phyloP scores from a whole-genome alignment of 371 early-diverging fungal species.

The Mucor mucedo region DNA sequence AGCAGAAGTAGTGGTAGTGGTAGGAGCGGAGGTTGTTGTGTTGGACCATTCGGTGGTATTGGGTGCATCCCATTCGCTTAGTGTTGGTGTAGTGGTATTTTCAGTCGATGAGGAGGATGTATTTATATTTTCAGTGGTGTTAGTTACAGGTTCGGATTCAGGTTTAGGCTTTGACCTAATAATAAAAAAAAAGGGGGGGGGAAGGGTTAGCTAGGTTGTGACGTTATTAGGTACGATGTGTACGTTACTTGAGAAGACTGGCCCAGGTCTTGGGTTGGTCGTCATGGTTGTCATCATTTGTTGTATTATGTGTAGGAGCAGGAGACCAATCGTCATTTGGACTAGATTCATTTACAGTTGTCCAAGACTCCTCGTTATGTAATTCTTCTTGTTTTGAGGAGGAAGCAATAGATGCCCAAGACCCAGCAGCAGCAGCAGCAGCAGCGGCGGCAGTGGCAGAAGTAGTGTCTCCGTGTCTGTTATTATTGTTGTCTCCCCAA shows the following conservation, averaged over 20 bases:
- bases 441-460: conserved; percentile 20
- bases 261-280: conserved; percentile 75
- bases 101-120: neutral
- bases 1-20: conserved; percentile 15
- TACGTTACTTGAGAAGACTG: conserved; percentile 69
- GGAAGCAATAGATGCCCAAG: conserved; percentile 53
- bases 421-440: conserved; percentile 29
- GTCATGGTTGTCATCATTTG: conserved; percentile 19
- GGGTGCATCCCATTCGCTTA: conserved; percentile 28
- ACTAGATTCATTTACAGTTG: conserved; percentile 10
- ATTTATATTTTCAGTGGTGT: conserved; percentile 7
- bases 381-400: conserved; percentile 29
- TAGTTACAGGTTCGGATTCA: conserved; percentile 39
- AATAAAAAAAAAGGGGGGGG: neutral
- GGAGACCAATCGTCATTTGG: conserved; percentile 29
- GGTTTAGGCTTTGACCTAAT: conserved; percentile 44
- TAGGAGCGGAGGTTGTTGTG: conserved; percentile 10
- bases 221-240: neutral
- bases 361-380: conserved; percentile 18
- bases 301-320: conserved; percentile 12
- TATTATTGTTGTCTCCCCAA: neutral
- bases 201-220: neutral
- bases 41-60: conserved; percentile 14
- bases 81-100: conserved; percentile 15
- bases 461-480: too few species aligned